phyloP scores from a whole-genome alignment of 345 rosid genomes.

The Hibiscus mutabilis region DNA sequence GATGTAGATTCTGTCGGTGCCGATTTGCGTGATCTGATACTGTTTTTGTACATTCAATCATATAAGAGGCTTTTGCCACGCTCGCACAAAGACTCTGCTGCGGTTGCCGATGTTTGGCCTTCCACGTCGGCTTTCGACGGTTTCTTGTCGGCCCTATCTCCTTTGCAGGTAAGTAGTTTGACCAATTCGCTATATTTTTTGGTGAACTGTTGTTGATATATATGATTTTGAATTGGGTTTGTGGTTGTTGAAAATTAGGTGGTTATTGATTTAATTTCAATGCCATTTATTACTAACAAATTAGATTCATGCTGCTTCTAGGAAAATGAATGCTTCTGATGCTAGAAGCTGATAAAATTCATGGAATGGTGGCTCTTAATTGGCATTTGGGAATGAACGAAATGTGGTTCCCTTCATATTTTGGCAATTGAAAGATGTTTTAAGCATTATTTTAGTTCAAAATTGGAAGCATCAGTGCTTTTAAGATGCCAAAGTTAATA shows the following conservation, averaged over 20 bases:
- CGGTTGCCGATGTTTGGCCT: constrained; percentile 99
- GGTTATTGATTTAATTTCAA: neutral
- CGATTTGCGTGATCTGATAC: constrained; percentile 76
- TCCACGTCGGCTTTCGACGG: constrained; percentile 99
- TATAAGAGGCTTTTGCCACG: constrained; percentile 88
- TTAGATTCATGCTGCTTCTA: neutral
- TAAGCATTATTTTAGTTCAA: neutral
- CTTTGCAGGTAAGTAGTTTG: constrained; percentile 66
- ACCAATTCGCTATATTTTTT: neutral
- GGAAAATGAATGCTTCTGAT: neutral
- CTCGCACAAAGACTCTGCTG: constrained; percentile 85
- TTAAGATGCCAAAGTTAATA: neutral
- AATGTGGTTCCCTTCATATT: neutral
- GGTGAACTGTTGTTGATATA: constrained; percentile 9
- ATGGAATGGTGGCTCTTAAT: neutral
- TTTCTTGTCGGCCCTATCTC: constrained; percentile 86
- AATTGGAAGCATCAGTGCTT: neutral
- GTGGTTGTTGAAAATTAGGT: neutral
- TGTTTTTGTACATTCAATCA: constrained; percentile 88
- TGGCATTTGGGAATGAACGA: neutral
- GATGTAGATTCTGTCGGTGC: constrained; percentile 67
- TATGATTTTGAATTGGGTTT: neutral
- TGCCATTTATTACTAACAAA: neutral
- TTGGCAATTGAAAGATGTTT: neutral
- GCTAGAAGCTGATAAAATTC: neutral